Conservation (phyloP, 2,329 filamentous ascomycete species). For the Hymenotorrendiella dingleyae region DNA sequence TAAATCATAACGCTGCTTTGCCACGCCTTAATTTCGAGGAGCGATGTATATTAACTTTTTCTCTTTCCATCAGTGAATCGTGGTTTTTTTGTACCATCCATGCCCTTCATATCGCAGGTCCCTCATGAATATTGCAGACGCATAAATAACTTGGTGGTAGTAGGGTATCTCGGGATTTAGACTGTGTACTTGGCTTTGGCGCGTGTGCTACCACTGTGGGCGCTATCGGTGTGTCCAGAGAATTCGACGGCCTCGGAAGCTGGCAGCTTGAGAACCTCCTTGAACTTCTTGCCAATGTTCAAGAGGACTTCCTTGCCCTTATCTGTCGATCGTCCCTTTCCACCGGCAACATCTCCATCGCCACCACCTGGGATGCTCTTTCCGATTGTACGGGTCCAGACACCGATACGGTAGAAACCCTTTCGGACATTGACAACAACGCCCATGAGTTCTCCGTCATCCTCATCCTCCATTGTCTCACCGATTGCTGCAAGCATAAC, state of each 20-base stretch:
- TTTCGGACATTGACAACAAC: constrained; percentile 99
- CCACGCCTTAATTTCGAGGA: too few species aligned
- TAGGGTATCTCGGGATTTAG: too few species aligned
- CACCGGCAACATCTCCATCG: constrained; percentile 64
- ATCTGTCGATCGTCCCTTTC: constrained; percentile 70
- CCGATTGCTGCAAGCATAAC: constrained; percentile 95
- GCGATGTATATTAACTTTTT: too few species aligned
- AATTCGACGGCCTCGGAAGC: constrained; percentile 80
- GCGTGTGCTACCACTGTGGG: constrained; percentile 86
- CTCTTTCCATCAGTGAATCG: too few species aligned
- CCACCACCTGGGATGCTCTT: constrained; percentile 74
- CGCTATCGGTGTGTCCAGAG: constrained; percentile 91
- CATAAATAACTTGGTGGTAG: too few species aligned
- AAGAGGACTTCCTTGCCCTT: constrained; percentile 82
- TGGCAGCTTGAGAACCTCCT: constrained; percentile 80
- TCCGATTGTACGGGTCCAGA: constrained; percentile 94
- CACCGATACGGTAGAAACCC: constrained; percentile 93
- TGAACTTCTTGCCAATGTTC: constrained; percentile 85
- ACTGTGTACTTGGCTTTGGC: constrained; percentile 92
- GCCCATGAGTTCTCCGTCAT: constrained; percentile 96
- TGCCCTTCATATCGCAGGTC: too few species aligned
- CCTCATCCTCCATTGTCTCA: constrained; percentile 96
- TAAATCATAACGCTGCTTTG: too few species aligned
- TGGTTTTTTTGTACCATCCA: too few species aligned
- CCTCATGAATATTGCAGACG: too few species aligned